phyloP scores from a whole-genome alignment of 129 eudicot species.

The Flaveria brownii region DNA sequence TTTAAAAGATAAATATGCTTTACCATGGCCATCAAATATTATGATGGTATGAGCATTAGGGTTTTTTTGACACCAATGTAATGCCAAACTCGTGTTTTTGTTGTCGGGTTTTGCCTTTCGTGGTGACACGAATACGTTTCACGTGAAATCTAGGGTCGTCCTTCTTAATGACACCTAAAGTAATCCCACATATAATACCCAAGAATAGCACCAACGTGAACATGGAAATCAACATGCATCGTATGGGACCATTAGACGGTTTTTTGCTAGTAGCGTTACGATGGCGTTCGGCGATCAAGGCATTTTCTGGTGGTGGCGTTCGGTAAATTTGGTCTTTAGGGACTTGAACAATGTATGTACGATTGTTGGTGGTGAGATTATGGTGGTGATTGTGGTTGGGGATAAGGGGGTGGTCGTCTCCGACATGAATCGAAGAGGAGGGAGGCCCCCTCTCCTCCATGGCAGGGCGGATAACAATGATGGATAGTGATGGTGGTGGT shows the following conservation, averaged over 20 bases:
- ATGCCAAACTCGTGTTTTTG: constrained; percentile 31
- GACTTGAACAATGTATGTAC: constrained; percentile 45
- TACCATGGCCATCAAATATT: constrained; percentile 22
- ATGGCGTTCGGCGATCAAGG: constrained; percentile 26
- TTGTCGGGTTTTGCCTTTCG: constrained; percentile 22
- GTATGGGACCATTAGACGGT: constrained; percentile 17
- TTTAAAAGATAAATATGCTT: constrained; percentile 32
- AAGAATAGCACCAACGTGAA: constrained; percentile 17
- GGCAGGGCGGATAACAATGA: constrained; percentile 38
- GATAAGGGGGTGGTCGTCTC: constrained; percentile 6
- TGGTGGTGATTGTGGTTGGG: background rate
- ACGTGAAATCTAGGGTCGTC: constrained; percentile 32
- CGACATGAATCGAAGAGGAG: constrained; percentile 19
- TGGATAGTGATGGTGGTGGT: constrained; percentile 13
- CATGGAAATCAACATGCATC: constrained; percentile 9
- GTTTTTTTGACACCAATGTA: constrained; percentile 31
- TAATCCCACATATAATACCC: constrained; percentile 19
- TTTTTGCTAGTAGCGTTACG: constrained; percentile 2
- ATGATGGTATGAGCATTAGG: constrained; percentile 31
- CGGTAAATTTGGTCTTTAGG: constrained; percentile 56
- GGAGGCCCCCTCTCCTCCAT: constrained; percentile 58
- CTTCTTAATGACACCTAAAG: constrained; percentile 29
- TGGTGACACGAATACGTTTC: constrained; percentile 26
- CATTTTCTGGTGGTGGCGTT: constrained; percentile 50
- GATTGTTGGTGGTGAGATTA: constrained; percentile 11